Conservation (phyloP, 495 filamentous ascomycete genomes). For the Neurospora tetraspora region DNA sequence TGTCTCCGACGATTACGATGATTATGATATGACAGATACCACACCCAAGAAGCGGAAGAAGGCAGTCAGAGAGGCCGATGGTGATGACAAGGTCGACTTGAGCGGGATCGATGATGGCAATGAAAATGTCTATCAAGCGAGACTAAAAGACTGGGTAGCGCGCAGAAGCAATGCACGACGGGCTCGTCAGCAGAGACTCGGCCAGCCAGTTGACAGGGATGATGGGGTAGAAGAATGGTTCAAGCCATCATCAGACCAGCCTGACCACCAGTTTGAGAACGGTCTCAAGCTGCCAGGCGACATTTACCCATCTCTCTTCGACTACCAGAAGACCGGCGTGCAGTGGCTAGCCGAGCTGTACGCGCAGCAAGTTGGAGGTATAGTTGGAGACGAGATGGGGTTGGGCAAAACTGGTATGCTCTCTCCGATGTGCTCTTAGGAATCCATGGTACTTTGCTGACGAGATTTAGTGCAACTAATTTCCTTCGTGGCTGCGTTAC, state of each 20-base stretch:
- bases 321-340: conserved; percentile 91
- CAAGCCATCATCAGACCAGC: conserved; percentile 68
- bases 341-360: conserved; percentile 97
- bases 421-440: neutral
- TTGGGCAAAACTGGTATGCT: conserved; percentile 66
- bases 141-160: conserved; percentile 64
- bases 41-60: conserved; percentile 32
- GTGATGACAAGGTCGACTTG: conserved; percentile 52
- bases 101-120: conserved; percentile 84
- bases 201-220: conserved; percentile 21
- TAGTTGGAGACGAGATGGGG: conserved; percentile 97
- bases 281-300: conserved; percentile 81
- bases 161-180: conserved; percentile 58
- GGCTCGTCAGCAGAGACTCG: conserved; percentile 24
- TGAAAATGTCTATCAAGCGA: conserved; percentile 69
- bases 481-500: conserved; percentile 79
- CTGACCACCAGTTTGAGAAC: conserved; percentile 62
- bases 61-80: conserved; percentile 21
- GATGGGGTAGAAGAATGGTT: conserved; percentile 66
- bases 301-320: conserved; percentile 79
- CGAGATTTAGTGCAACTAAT: conserved; percentile 59
- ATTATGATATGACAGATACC: conserved; percentile 26
- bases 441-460: neutral
- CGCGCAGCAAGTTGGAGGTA: conserved; percentile 79
- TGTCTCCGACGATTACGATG: conserved; percentile 25